Conservation (phyloP, 306 rosid species). For the Malus sieversii region DNA sequence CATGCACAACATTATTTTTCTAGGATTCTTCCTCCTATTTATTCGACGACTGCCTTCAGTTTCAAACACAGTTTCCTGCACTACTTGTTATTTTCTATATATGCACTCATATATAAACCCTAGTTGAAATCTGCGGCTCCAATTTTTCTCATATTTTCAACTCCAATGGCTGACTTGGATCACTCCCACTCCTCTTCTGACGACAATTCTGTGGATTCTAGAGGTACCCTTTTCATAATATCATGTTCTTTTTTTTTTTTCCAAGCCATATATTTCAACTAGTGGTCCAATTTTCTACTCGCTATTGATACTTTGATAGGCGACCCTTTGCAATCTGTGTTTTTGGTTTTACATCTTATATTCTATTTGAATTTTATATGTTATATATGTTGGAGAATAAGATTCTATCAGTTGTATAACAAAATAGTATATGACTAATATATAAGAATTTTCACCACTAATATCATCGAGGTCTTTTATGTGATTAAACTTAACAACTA, state of each 20-base stretch:
- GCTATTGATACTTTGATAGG: not conserved
- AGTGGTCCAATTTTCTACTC: not conserved
- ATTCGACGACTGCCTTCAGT: conserved; percentile 19
- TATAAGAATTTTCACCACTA: too few relatives aligned
- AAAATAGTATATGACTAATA: too few relatives aligned
- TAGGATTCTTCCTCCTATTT: conserved; percentile 28
- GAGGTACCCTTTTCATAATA: conserved; percentile 41
- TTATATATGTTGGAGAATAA: too few relatives aligned
- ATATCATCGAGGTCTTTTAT: too few relatives aligned
- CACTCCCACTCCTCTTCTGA: conserved; percentile 45
- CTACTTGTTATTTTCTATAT: not conserved
- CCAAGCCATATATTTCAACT: not conserved
- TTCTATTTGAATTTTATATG: not conserved
- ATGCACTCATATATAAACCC: not conserved
- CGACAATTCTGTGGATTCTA: conserved; percentile 34
- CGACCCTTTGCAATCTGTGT: not conserved
- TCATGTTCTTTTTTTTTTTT: not conserved
- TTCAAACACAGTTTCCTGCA: conserved; percentile 10
- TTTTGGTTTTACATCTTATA: not conserved
- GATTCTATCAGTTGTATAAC: too few relatives aligned
- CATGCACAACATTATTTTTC: not conserved
- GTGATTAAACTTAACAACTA: too few relatives aligned
- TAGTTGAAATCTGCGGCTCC: not conserved
- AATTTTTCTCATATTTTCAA: conserved; percentile 16
- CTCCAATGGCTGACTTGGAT: conserved; percentile 50